Evolutionary conservation across 345 rosid genomes (phyloP), one percentile per base, ranked within the genome.

Genomic region (Salix arbutifolia): DNA sequence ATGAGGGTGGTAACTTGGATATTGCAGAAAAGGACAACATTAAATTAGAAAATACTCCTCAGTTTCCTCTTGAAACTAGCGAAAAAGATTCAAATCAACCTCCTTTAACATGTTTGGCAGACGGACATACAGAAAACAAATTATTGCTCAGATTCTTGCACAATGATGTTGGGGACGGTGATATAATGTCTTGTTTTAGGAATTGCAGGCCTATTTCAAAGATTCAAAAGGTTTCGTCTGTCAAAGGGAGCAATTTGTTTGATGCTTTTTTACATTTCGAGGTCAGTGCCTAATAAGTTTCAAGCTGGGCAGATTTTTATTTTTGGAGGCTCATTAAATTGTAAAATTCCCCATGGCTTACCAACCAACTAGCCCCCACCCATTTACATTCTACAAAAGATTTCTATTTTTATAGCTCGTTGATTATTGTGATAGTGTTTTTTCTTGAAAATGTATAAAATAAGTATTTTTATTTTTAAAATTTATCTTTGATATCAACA

Each of bases 101-200:
- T 73, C 30, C 72, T 61, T 33, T 3, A n/a, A n/a, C 76, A 30
- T 74, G 64, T 52, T 72, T 65, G 60, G n/a, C 42, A 76, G 40
- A 67, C 72, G 78, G 72, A 25, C 48, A 53, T 64, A 60, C 67
- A 30, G 70, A 66, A 71, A 79, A 83, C 71, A 81, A 48, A 69
- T 70, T 81, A 69, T 25, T 83, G 40, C 50, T 83, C 64, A 79
- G 86, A 74, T 81, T 83, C 77, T 77, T 83, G 78, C 12, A 13
- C 14, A n/a, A 31, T 46, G 6, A 40, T 5, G 25, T 37, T 17
- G 13, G 23, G 38, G 73, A 77, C 48, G 64, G 30, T 3, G 37
- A 69, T 37, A 83, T 83, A 17, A 9, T 62, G 72, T 33, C 10
- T 28, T 33, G 2, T 5, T 81, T 86, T 14, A 19, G 71, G 2